Percentiles rank a stretch among this genome's conserved stretches.
phyloP scores from a whole-genome alignment of 257 asterid genomes.

The Solanum lignicaule region DNA sequence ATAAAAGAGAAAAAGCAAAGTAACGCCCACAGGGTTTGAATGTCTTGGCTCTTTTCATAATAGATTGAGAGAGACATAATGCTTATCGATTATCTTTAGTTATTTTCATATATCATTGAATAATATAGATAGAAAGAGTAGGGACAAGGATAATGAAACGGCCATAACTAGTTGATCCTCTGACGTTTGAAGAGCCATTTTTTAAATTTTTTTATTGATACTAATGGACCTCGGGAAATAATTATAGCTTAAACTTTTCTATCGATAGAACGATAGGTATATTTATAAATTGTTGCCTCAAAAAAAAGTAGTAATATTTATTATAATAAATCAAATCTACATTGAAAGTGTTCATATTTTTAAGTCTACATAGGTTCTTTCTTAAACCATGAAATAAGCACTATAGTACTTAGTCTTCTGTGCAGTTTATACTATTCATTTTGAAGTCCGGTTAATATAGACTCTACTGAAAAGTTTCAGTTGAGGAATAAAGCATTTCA shows the following conservation, averaged over 20 bases:
- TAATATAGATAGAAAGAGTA: background rate
- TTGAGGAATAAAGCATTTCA: background rate
- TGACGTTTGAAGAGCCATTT: background rate
- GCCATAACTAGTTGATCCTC: background rate
- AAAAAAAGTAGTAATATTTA: background rate
- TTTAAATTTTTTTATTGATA: background rate
- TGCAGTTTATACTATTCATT: background rate
- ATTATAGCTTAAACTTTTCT: background rate
- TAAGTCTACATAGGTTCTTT: background rate
- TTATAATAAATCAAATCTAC: background rate
- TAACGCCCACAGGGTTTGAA: background rate
- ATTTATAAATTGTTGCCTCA: background rate
- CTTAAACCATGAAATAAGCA: background rate
- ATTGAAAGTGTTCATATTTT: background rate
- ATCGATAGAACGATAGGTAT: background rate
- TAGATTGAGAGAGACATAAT: background rate
- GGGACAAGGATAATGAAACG: background rate
- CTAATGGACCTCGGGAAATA: background rate
- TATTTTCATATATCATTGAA: background rate
- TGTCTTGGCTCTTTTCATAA: background rate
- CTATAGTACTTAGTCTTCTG: background rate
- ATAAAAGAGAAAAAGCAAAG: background rate
- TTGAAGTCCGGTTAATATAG: background rate
- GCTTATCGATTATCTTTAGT: background rate
- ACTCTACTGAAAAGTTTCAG: rapidly evolving